Evolutionary conservation across 352 stramenopile species (phyloP), one percentile per base, ranked within the genome.

Genomic region (Phytophthora sp.): DNA sequence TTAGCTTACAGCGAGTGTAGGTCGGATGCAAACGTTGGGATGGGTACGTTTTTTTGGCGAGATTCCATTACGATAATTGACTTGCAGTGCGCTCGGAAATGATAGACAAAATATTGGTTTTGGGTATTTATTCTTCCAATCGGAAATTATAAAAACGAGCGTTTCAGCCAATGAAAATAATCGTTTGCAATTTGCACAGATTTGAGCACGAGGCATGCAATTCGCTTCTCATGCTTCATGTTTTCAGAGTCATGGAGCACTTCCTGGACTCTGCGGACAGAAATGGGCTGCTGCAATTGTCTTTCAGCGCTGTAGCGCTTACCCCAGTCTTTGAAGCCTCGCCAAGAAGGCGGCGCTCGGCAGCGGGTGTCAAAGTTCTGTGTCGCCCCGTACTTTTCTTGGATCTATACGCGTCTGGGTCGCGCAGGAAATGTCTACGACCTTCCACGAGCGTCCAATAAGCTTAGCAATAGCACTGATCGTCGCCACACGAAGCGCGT

Each of bases 201-300:
- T 26, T 55, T 36, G 24, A 26, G 11, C 26, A 35, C 16, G 4
- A 13, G 16, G 38, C 50, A 57, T 5, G 33, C 50, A 4, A 36
- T 7, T 7, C 31, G 50, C 35, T 58, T 58, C 51, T 58, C 7
- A 24, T 58, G 7, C 16, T 39, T 36, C 35, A 58, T 46, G n/a
- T n/a, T n/a, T n/a, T n/a, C n/a, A 9, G 23, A 58, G 33, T 58
- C 8, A 23, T 47, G 51, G 2, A 58, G 23, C 5, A 58, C 36
- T 15, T 58, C 36, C 16, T 49, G 51, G 35, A 58, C 51, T 16
- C 51, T 33, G 9, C 51, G 36, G 1, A 30, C 35, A 0, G 51
- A 58, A 5, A 49, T 50, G 0, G 35, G 36, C 13, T 39, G 36
- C 15, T 58, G 51, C 21, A 58, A 36, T 24, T 13, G 3, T 49